These are phyloP conservation scores for Helenozyma rhizophorensis DNA, from an alignment of 805 yeast species.

Conservation along the genomic window DNA sequence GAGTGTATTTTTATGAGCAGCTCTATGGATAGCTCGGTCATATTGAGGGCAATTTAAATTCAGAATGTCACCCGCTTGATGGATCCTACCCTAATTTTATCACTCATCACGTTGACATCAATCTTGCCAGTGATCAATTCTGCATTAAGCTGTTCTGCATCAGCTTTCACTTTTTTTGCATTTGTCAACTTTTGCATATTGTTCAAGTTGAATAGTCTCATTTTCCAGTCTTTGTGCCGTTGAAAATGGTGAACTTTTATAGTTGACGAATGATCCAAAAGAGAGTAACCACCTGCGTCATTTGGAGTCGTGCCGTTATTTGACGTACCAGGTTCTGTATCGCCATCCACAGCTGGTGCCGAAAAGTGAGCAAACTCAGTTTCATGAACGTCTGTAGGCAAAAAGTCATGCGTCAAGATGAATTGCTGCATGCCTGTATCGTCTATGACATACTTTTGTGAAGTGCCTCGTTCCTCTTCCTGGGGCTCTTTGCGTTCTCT, in stretches of 20 bases:
- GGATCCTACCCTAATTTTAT: neutral
- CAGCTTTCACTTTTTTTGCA: constrained; percentile 19
- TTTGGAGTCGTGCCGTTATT: too few species aligned
- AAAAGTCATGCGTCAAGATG: constrained; percentile 47
- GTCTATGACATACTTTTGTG: constrained; percentile 46
- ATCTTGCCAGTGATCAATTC: constrained; percentile 13
- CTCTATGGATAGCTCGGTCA: constrained; percentile 53
- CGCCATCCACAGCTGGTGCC: constrained; percentile 12
- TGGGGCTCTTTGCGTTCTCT: constrained; percentile 6
- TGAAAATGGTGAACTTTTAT: neutral
- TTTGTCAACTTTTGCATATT: constrained; percentile 26
- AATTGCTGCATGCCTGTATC: constrained; percentile 56
- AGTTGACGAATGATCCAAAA: too few species aligned
- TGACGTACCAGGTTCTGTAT: too few species aligned
- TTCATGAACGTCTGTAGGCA: constrained; percentile 26
- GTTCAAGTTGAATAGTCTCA: constrained; percentile 26
- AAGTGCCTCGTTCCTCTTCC: constrained; percentile 15
- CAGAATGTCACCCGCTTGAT: constrained; percentile 16
- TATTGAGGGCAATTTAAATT: constrained; percentile 35
- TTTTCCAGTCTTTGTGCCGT: constrained; percentile 20
- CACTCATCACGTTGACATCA: neutral
- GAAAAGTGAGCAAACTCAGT: constrained; percentile 34
- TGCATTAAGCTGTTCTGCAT: constrained; percentile 14
- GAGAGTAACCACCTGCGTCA: too few species aligned
- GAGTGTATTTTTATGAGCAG: constrained; percentile 41